Conservation (phyloP, 2,329 filamentous ascomycete species). For the Xylariaceae sp. region DNA sequence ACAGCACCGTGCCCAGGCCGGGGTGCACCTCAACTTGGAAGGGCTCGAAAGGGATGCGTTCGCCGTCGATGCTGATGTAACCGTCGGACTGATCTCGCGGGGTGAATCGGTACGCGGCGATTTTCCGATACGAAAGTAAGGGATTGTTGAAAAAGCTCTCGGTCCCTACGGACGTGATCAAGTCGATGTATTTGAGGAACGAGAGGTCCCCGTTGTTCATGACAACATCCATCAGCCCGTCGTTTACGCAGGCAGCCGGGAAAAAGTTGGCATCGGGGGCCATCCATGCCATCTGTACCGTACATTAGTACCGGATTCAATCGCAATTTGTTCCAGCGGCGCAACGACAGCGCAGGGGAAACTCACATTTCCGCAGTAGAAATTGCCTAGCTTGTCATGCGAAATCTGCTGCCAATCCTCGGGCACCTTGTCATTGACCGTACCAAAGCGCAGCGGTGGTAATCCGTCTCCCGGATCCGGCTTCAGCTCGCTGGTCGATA, state of each 20-base stretch:
- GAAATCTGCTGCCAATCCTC: conserved; percentile 70
- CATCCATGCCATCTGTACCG: conserved; percentile 79
- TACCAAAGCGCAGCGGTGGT: conserved; percentile 73
- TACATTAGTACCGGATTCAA: conserved; percentile 16
- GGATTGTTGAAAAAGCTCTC: conserved; percentile 76
- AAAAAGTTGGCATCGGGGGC: conserved; percentile 84
- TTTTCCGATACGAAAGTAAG: conserved; percentile 75
- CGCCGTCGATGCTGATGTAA: conserved; percentile 92
- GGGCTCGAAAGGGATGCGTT: conserved; percentile 77
- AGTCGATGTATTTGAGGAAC: conserved; percentile 60
- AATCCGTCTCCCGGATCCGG: conserved; percentile 50
- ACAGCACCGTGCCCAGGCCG: conserved; percentile 78
- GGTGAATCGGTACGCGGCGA: conserved; percentile 80
- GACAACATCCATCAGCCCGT: conserved; percentile 82
- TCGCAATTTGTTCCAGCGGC: not conserved
- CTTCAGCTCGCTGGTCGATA: conserved; percentile 16
- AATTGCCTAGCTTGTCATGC: conserved; percentile 78
- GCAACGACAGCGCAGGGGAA: not conserved
- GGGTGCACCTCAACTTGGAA: conserved; percentile 89
- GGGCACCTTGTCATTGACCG: conserved; percentile 71
- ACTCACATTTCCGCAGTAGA: conserved; percentile 84
- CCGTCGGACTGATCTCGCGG: conserved; percentile 68
- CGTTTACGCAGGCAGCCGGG: conserved; percentile 72
- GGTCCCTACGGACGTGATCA: conserved; percentile 67
- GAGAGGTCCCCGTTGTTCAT: conserved; percentile 73